Evolutionary conservation across 345 rosid species (phyloP).

Genomic region (Passiflora organensis): DNA sequence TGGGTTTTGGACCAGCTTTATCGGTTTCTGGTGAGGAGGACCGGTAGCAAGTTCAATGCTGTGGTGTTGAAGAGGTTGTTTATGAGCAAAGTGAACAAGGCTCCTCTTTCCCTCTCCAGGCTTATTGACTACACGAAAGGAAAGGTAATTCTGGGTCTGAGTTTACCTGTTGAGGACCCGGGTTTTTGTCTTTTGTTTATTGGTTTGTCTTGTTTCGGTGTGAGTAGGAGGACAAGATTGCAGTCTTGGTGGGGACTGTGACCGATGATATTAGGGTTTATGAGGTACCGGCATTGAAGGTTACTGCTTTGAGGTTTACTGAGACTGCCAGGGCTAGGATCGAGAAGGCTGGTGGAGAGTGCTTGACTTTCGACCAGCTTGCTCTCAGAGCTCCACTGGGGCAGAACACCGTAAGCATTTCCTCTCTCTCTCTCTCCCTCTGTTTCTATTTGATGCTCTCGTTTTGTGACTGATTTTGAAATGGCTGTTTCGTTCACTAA

Average conservation of each 20-base stretch:
- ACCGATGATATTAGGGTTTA: conserved; percentile 82
- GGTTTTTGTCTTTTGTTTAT: neutral
- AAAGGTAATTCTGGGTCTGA: conserved; percentile 43
- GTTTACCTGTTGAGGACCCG: neutral
- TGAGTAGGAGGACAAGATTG: conserved; percentile 66
- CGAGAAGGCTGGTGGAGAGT: conserved; percentile 95
- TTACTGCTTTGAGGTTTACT: conserved; percentile 78
- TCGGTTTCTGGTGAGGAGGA: conserved; percentile 83
- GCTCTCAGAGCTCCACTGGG: conserved; percentile 89
- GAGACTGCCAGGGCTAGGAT: conserved; percentile 92
- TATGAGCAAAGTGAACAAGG: conserved; percentile 91
- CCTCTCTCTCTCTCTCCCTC: neutral
- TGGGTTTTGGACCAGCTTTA: conserved; percentile 41
- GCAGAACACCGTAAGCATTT: conserved; percentile 65
- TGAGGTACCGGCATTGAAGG: conserved; percentile 73
- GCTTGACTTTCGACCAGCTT: conserved; percentile 88
- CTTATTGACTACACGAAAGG: conserved; percentile 53
- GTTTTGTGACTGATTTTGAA: no score
- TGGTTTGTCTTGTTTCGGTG: neutral
- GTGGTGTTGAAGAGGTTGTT: conserved; percentile 91
- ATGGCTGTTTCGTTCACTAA: no score
- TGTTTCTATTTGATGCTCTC: no score
- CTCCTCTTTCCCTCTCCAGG: conserved; percentile 82
- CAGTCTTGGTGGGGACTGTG: conserved; percentile 72
- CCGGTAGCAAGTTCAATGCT: conserved; percentile 80